These are phyloP conservation scores for Ramichloridium luteum DNA, from an alignment of 2,329 filamentous ascomycete species.

Conservation along the genomic window DNA sequence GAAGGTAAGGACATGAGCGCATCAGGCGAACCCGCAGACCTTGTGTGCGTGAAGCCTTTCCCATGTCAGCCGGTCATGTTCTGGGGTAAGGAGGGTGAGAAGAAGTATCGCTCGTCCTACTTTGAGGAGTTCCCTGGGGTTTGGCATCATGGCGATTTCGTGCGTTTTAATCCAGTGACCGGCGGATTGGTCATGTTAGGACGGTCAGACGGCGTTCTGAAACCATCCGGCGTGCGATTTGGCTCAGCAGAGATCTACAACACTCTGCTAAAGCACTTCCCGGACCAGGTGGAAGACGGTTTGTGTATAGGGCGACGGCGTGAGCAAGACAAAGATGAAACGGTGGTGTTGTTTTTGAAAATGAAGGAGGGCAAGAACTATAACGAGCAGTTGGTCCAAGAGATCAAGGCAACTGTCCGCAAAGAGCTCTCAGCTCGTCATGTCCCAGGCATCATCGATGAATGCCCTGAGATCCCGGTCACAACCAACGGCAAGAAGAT, in stretches of 20 bases:
- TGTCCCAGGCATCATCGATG: constrained; percentile 71
- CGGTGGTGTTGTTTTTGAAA: constrained; percentile 78
- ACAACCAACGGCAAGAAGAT: constrained; percentile 98
- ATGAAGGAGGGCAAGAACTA: constrained; percentile 51
- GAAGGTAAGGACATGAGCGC: constrained; percentile 46
- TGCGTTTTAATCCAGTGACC: constrained; percentile 56
- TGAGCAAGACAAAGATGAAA: constrained; percentile 64
- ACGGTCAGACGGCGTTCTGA: constrained; percentile 81
- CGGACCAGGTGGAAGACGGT: constrained; percentile 65
- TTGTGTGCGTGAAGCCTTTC: constrained; percentile 78
- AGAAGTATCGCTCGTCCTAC: constrained; percentile 74
- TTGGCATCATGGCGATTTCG: constrained; percentile 95
- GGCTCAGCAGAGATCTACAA: constrained; percentile 95
- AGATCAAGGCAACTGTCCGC: constrained; percentile 57
- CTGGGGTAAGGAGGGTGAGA: constrained; percentile 59
- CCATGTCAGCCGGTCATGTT: constrained; percentile 85
- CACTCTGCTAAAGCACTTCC: constrained; percentile 73
- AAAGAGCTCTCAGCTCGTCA: constrained; percentile 77
- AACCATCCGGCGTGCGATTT: constrained; percentile 83
- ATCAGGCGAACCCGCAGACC: constrained; percentile 64
- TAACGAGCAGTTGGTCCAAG: constrained; percentile 44
- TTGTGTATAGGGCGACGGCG: constrained; percentile 71
- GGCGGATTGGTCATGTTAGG: constrained; percentile 84
- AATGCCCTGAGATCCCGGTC: constrained; percentile 75
- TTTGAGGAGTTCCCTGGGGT: constrained; percentile 69